These are phyloP conservation scores for Picochlorum sp. DNA, from an alignment of 139 green algal species.

Conservation along the genomic window DNA sequence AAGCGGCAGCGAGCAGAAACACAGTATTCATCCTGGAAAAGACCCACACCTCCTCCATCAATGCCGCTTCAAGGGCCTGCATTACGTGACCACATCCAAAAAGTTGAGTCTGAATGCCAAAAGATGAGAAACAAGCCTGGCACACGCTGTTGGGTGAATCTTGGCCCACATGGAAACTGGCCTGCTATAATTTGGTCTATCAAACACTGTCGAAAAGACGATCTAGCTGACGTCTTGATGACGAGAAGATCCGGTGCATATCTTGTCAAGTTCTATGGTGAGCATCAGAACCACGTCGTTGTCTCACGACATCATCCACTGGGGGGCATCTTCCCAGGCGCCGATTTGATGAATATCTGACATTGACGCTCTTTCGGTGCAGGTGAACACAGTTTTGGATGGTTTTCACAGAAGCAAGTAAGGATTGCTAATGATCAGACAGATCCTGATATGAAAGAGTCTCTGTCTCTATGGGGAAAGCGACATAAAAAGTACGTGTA, in stretches of 20 bases:
- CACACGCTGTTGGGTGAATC: slow-evolving; percentile 16
- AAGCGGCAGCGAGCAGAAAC: neutral
- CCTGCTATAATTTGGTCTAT: slow-evolving; percentile 43
- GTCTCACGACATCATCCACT: too few relatives aligned
- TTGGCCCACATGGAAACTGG: slow-evolving; percentile 37
- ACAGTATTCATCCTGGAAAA: neutral
- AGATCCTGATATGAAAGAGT: neutral
- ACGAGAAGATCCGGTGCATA: slow-evolving; percentile 27
- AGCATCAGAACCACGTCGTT: too few relatives aligned
- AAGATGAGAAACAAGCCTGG: slow-evolving; percentile 5
- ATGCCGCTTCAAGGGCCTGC: neutral
- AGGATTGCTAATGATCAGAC: slow-evolving; percentile 3
- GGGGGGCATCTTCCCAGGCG: too few relatives aligned
- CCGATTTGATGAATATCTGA: too few relatives aligned
- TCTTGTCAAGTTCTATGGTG: slow-evolving; percentile 43
- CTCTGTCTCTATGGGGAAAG: slow-evolving; percentile 19
- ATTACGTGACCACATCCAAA: neutral
- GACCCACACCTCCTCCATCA: neutral
- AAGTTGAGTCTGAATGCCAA: neutral
- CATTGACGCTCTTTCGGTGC: too few relatives aligned
- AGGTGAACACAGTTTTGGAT: slow-evolving; percentile 46
- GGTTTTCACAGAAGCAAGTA: slow-evolving; percentile 12
- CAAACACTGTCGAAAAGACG: slow-evolving; percentile 28
- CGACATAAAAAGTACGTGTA: slow-evolving; percentile 24
- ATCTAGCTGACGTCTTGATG: slow-evolving; percentile 38